Base-by-base conservation (phyloP, 176 grass and related monocot genomes). In the Otatea glauca region DNA sequence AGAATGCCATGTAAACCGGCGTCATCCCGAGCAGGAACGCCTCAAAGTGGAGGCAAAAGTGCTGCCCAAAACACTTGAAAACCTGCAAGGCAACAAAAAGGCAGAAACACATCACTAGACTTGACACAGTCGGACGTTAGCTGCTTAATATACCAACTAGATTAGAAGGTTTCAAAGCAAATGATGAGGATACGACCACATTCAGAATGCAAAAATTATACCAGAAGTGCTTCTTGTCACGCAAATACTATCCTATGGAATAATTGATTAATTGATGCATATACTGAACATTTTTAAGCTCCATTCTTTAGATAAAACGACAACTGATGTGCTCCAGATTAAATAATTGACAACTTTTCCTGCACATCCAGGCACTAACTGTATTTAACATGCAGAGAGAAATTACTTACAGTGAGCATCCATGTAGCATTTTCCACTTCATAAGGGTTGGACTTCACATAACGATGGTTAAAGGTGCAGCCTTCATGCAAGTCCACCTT, bases 401-500 rank as follows among this genome's bases (percentile, higher is more conserved):
- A 60, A 69, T 60, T 45, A 70, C 86, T 91, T 92, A 95, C 93
- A 6, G 93, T 95, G 56, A 95, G 88, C 93, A 95, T 95, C 93
- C 93, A 95, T 78, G 93, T 95, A 5, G 93, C 93, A 3, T 92
- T 95, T 79, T 92, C 92, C 74, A 92, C 85, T 78, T 94, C 90
- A 4, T 85, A 84, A 68, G 92, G 90, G 68, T 92, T 92, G 29
- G 93, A 80, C 88, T 92, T 92, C 61, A 95, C 93, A 47, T 95
- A 95, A n/a, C 93, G 88, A 79, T 95, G 93, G 83, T 95, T 95
- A 65, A 95, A 95, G 15, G 93, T 95, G 74, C 93, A 92, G 32
- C 93, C 93, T 24, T 95, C 93, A 65, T 95, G 93, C 91, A 95
- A 90, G 21, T 95, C 93, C 51, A 95, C 93, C 82, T 95, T 95